phyloP scores from a whole-genome alignment of 148 eudicot species.

The Vaccinium myrtillus region DNA sequence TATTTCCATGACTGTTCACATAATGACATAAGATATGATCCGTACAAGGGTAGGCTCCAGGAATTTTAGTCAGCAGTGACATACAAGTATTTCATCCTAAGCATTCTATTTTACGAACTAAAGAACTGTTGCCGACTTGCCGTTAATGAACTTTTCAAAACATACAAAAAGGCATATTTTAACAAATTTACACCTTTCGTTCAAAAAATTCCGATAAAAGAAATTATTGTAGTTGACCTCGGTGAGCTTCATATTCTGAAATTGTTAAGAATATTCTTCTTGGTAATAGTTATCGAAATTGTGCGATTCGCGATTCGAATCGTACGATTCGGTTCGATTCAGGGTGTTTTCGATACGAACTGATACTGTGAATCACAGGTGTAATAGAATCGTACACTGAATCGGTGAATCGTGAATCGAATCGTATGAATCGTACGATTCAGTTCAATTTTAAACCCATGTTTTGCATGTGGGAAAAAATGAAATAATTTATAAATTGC shows the following conservation, averaged over 20 bases:
- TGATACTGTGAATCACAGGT: too few relatives aligned
- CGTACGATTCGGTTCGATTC: too few relatives aligned
- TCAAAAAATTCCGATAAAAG: too few relatives aligned
- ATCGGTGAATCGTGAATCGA: too few relatives aligned
- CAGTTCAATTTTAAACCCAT: too few relatives aligned
- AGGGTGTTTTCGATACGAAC: too few relatives aligned
- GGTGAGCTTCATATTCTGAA: background rate
- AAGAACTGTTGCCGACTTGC: background rate
- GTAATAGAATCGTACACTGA: too few relatives aligned
- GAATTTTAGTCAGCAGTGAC: background rate
- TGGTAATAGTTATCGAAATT: background rate
- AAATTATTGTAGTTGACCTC: too few relatives aligned
- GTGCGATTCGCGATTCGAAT: too few relatives aligned
- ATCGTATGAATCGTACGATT: too few relatives aligned
- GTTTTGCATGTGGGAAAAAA: too few relatives aligned
- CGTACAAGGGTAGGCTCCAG: background rate
- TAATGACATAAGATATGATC: background rate
- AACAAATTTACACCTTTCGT: background rate
- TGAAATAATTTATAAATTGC: too few relatives aligned
- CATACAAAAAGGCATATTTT: background rate
- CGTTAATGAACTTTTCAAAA: background rate
- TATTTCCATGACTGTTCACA: background rate
- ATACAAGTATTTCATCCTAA: background rate
- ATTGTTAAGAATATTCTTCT: background rate
- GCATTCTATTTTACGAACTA: background rate